Evolutionary conservation across 2,329 filamentous ascomycete species (phyloP).

Genomic region (Acephala macrosclerotiorum): DNA sequence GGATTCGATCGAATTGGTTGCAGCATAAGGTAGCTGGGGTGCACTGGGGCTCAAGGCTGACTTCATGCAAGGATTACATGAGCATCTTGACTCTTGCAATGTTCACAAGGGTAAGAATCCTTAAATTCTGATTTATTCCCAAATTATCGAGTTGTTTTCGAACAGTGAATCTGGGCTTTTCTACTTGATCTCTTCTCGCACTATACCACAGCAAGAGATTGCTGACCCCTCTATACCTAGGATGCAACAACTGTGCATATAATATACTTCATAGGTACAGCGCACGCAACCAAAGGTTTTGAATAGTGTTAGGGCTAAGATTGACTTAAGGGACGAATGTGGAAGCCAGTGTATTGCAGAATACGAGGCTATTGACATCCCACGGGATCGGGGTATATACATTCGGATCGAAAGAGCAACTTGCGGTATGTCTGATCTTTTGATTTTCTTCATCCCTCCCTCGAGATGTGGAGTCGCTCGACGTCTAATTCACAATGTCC

Average conservation of each 20-base stretch:
- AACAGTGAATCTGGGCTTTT: no score
- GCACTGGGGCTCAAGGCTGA: not conserved
- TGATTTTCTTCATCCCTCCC: no score
- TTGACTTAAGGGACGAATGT: conserved; percentile 33
- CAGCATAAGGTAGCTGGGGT: no score
- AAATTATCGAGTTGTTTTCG: no score
- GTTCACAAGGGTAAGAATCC: conserved; percentile 20
- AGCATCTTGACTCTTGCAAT: conserved; percentile 24
- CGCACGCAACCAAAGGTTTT: no score
- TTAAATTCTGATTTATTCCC: no score
- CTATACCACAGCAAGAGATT: not conserved
- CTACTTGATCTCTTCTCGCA: not conserved
- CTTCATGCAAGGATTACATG: conserved; percentile 17
- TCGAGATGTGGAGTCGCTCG: not conserved
- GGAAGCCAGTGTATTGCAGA: conserved; percentile 20
- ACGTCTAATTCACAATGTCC: not conserved
- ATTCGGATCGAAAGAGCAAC: conserved; percentile 28
- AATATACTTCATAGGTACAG: not conserved
- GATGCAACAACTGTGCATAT: not conserved
- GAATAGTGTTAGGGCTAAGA: not conserved
- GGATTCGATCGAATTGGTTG: no score
- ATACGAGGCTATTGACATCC: conserved; percentile 19
- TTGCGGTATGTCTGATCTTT: conserved; percentile 44
- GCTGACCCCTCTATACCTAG: not conserved
- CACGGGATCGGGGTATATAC: conserved; percentile 20